phyloP scores from a whole-genome alignment of 2,329 filamentous ascomycete species.

The Colletotrichum australisinense region DNA sequence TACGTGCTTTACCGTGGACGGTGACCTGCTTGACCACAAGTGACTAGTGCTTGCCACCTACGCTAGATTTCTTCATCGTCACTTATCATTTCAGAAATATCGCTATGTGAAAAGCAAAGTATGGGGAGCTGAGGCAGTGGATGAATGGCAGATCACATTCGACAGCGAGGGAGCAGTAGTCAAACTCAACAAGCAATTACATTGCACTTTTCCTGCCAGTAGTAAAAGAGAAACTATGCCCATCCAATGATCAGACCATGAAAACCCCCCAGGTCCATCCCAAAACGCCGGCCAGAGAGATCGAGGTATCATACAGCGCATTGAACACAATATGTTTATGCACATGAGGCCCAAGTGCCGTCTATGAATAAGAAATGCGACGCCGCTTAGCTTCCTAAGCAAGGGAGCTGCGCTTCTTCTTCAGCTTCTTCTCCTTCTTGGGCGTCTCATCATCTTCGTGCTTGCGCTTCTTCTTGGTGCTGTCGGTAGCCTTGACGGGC shows the following conservation, averaged over 20 bases:
- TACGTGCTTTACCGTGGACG: not conserved
- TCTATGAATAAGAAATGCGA: conserved; percentile 35
- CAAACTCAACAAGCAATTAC: conserved; percentile 29
- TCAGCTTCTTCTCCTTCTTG: conserved; percentile 70
- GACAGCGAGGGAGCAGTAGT: not conserved
- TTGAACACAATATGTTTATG: conserved; percentile 37
- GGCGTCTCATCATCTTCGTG: conserved; percentile 73
- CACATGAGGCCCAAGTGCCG: conserved; percentile 37
- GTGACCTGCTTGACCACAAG: not conserved
- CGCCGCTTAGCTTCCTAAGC: conserved; percentile 34
- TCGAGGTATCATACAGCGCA: conserved; percentile 40
- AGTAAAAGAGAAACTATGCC: conserved; percentile 37
- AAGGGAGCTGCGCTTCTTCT: conserved; percentile 53
- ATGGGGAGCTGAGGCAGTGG: not conserved
- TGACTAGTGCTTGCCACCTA: not conserved
- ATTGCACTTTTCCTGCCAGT: conserved; percentile 36
- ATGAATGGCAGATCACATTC: not conserved
- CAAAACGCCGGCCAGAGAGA: conserved; percentile 37
- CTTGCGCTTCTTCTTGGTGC: conserved; percentile 78
- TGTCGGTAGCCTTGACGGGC: conserved; percentile 54
- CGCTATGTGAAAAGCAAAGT: not conserved
- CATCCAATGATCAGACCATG: conserved; percentile 37
- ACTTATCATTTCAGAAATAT: not conserved
- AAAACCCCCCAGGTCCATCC: conserved; percentile 34
- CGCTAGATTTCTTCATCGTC: not conserved